phyloP scores from a whole-genome alignment of 768 basidiomycete genomes.

The Exsudoporus frostii region DNA sequence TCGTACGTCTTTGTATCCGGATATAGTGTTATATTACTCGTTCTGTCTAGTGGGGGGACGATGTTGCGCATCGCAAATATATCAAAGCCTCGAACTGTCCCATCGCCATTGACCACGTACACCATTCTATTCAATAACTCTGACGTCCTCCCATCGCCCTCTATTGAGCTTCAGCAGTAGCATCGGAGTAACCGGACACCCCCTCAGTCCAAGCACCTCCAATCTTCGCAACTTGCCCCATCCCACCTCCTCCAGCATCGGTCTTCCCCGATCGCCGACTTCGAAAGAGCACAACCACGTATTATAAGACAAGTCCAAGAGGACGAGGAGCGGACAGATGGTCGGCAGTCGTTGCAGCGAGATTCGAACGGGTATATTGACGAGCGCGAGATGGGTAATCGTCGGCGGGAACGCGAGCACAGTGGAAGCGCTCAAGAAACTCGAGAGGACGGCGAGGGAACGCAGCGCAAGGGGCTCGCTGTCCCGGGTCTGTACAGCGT shows the following conservation, averaged over 20 bases:
- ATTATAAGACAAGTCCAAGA: conserved; percentile 71
- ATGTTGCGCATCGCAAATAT: not conserved
- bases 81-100: too few species aligned
- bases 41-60: not conserved
- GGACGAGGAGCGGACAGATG: conserved; percentile 56
- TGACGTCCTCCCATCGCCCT: conserved; percentile 65
- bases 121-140: conserved; percentile 38
- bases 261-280: conserved; percentile 11
- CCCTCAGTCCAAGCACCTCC: conserved; percentile 53
- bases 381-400: conserved; percentile 57
- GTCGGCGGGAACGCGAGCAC: conserved; percentile 59
- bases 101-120: not conserved
- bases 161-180: conserved; percentile 49
- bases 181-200: conserved; percentile 44
- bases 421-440: conserved; percentile 41
- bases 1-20: conserved; percentile 13
- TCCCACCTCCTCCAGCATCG: conserved; percentile 47
- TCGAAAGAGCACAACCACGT: conserved; percentile 34
- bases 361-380: conserved; percentile 47
- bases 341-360: conserved; percentile 56
- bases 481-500: conserved; percentile 26
- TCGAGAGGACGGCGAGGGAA: conserved; percentile 51
- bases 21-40: conserved; percentile 28
- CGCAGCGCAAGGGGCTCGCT: conserved; percentile 38
- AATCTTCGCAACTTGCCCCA: conserved; percentile 59